Evolutionary conservation across 805 yeast genomes (phyloP), one percentile per base, ranked within the genome.

Genomic region (Wickerhamiella kurtzmanii): DNA sequence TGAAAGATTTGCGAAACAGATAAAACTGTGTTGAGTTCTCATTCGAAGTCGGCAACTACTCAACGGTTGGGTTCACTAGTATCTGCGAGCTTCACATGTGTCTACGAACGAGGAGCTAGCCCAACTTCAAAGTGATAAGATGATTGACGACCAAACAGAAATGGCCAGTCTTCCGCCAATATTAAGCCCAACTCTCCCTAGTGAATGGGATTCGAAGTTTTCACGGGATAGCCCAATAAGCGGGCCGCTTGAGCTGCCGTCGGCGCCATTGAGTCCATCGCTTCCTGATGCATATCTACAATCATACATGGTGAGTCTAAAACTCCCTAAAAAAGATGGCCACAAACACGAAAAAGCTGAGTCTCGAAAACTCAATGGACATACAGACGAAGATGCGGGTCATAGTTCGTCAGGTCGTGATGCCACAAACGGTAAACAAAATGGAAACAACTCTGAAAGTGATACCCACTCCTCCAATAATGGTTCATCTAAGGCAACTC

Each of bases 191-290:
- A 63, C 69, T 13, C 52, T 64, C 28, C 68, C 68, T 5, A 48
- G 63, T 8, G 53, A 62, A 53, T 53, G 56, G 43, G 62, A 59
- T 21, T 6, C 41, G 9, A 18, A 15, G 41, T 11, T 18, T 8
- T 15, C n/a, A 4, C 8, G 8, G 8, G 41, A 19, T 11, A 18
- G 18, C 9, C 20, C 15, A 11, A 9, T 36, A 17, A 25, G 32
- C 32, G 11, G 32, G 9, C 38, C 19, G 19, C 19, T 56, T 49
- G 51, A 48, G 22, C 50, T 64, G 19, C 65, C 64, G 11, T 48
- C 56, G 35, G 52, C 53, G 16, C 65, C 65, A 58, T 52, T 66
- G 45, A 64, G 68, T 50, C 70, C 70, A 2, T 65, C 69, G 15
- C 56, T 67, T 13, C 71, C 71, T 1, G 56, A 66, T 2, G 52